These are phyloP conservation scores for Clonostachys sp. DNA, from an alignment of 2,329 filamentous ascomycete genomes.

Conservation along the genomic window DNA sequence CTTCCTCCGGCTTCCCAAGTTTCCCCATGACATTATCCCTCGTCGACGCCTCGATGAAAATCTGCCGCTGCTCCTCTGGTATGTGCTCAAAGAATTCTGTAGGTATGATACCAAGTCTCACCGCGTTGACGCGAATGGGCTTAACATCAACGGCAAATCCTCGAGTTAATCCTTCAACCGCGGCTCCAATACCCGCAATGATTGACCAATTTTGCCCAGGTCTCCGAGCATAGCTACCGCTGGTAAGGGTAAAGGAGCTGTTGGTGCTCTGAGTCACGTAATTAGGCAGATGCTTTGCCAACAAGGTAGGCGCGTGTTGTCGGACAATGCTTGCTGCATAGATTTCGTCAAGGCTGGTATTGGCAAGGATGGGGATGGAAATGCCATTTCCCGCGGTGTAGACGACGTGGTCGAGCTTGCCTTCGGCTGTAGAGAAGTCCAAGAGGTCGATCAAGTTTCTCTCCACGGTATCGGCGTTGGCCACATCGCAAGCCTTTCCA, in stretches of 20 bases:
- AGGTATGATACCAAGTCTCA: constrained; percentile 48
- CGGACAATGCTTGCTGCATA: constrained; percentile 39
- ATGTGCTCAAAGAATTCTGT: constrained; percentile 31
- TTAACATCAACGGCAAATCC: constrained; percentile 58
- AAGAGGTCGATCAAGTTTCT: constrained; percentile 44
- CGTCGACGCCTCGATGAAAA: neutral
- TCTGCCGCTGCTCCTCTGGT: neutral
- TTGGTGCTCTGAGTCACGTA: neutral
- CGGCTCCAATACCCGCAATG: constrained; percentile 41
- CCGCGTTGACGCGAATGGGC: constrained; percentile 59
- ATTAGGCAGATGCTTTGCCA: constrained; percentile 41
- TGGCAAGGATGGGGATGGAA: neutral
- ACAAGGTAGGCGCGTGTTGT: constrained; percentile 42
- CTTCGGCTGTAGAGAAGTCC: constrained; percentile 33
- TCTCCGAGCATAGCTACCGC: constrained; percentile 43
- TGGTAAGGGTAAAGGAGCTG: constrained; percentile 52
- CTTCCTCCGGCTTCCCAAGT: constrained; percentile 26
- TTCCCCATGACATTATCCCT: constrained; percentile 6
- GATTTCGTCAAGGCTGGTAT: constrained; percentile 28
- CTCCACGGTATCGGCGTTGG: constrained; percentile 8
- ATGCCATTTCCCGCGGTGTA: constrained; percentile 49
- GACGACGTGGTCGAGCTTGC: constrained; percentile 51
- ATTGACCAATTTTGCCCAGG: constrained; percentile 48
- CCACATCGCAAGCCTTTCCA: constrained; percentile 13
- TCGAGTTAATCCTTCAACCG: constrained; percentile 45